Evolutionary conservation across 1,139 yeast species (phyloP).

Genomic region (Zhuliangozyma blackwelliae): DNA sequence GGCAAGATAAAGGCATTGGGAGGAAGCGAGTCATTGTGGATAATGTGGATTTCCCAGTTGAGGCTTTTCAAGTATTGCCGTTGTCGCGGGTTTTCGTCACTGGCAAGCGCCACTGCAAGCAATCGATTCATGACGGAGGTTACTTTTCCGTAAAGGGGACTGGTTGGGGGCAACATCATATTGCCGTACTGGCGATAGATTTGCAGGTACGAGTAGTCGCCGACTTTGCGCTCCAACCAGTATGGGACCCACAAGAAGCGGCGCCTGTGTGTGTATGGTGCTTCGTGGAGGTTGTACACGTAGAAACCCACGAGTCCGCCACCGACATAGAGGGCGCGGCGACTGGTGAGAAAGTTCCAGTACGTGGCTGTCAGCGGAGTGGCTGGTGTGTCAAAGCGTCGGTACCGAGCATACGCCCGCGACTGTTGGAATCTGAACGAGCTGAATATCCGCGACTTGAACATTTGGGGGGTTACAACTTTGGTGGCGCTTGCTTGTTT

Average conservation of each 20-base stretch:
- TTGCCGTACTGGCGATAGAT: constrained; percentile 47
- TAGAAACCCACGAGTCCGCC: constrained; percentile 41
- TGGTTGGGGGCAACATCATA: constrained; percentile 46
- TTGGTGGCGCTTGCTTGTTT: no score
- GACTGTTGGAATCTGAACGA: background rate
- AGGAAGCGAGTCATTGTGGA: constrained; percentile 58
- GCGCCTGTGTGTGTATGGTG: constrained; percentile 75
- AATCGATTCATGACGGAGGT: constrained; percentile 58
- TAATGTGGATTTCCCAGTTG: constrained; percentile 81
- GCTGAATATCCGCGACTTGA: constrained; percentile 1
- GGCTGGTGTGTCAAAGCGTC: constrained; percentile 16
- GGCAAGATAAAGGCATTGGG: constrained; percentile 97
- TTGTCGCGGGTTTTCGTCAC: constrained; percentile 20
- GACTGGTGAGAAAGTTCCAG: constrained; percentile 12
- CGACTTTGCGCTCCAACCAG: constrained; percentile 62
- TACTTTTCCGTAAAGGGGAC: constrained; percentile 57
- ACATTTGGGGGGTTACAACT: no score
- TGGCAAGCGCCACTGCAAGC: constrained; percentile 50
- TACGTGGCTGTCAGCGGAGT: constrained; percentile 6
- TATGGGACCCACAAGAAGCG: constrained; percentile 74
- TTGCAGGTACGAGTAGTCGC: constrained; percentile 63
- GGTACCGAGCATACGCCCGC: constrained; percentile 17
- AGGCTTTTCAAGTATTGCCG: constrained; percentile 32
- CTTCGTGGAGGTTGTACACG: constrained; percentile 64
- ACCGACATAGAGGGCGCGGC: constrained; percentile 17